Conservation (phyloP, 2,329 filamentous ascomycete species). For the Trichoderma sp. region DNA sequence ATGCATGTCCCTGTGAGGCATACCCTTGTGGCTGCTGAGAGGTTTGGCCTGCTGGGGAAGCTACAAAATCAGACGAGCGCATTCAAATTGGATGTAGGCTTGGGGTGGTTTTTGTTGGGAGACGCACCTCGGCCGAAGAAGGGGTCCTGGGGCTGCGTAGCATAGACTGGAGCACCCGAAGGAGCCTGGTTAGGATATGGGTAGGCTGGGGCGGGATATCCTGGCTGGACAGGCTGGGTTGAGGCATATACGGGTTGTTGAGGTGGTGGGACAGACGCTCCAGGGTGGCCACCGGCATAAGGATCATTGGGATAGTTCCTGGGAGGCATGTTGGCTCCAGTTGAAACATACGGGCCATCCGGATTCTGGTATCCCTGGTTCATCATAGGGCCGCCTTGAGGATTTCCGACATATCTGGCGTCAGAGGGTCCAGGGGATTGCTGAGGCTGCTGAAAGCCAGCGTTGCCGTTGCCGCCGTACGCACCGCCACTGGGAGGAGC, state of each 20-base stretch:
- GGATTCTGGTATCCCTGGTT: constrained; percentile 36
- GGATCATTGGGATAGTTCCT: constrained; percentile 31
- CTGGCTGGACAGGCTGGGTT: constrained; percentile 33
- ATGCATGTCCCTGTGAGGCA: constrained; percentile 51
- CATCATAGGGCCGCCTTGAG: constrained; percentile 34
- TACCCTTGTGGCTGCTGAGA: constrained; percentile 41
- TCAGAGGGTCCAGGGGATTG: constrained; percentile 38
- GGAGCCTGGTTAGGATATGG: constrained; percentile 41
- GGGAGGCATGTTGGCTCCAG: constrained; percentile 39
- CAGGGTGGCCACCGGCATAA: constrained; percentile 35
- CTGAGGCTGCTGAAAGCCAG: constrained; percentile 35
- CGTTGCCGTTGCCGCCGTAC: constrained; percentile 33
- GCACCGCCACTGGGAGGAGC: constrained; percentile 35
- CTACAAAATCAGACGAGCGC: constrained; percentile 50
- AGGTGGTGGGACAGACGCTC: constrained; percentile 33
- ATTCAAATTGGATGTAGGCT: constrained; percentile 18
- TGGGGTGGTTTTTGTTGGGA: constrained; percentile 31
- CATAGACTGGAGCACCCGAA: constrained; percentile 33
- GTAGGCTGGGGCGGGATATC: constrained; percentile 37
- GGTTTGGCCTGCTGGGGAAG: constrained; percentile 51
- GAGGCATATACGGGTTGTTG: constrained; percentile 39
- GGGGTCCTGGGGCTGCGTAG: constrained; percentile 53
- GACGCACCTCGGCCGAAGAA: constrained; percentile 64
- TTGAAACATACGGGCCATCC: constrained; percentile 39
- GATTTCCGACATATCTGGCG: constrained; percentile 35